A percentile compares a stretch with the other conserved stretches of the same genome.
Evolutionary conservation across 257 asterid genomes (phyloP).

Genomic region (Solanum phureja): DNA sequence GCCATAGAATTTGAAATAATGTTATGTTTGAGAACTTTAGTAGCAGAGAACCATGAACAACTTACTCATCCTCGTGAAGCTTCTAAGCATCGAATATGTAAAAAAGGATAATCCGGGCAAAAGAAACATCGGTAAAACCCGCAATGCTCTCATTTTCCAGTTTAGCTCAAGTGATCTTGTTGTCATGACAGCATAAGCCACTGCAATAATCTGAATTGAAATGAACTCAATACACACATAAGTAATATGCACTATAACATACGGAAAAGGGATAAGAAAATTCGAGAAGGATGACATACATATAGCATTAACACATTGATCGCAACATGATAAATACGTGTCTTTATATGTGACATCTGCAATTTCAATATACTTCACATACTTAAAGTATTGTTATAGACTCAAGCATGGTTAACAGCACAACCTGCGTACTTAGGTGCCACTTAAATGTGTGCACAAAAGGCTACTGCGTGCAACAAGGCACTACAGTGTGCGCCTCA

Average conservation of each 20-base stretch:
- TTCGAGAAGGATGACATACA: neutral
- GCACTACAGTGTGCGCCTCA: neutral
- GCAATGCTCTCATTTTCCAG: constrained; percentile 82
- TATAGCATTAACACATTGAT: neutral
- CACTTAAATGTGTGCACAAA: neutral
- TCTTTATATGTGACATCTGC: neutral
- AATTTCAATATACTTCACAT: neutral
- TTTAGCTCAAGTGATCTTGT: constrained; percentile 60
- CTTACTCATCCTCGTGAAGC: constrained; percentile 81
- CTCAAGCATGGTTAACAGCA: neutral
- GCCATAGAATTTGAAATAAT: neutral
- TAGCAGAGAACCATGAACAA: constrained; percentile 1
- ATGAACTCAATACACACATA: neutral
- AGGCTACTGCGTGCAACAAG: neutral
- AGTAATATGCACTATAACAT: neutral
- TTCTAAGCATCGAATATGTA: constrained; percentile 38
- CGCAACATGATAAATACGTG: neutral
- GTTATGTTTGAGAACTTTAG: neutral
- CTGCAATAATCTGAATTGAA: constrained; percentile 62
- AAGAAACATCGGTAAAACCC: constrained; percentile 81
- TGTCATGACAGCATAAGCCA: constrained; percentile 71
- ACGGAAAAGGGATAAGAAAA: neutral
- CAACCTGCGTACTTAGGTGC: neutral
- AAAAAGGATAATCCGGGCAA: constrained; percentile 56
- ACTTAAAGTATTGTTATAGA: neutral